These are phyloP conservation scores for Candida railenensis DNA, from an alignment of 805 yeast genomes.

Conservation along the genomic window DNA sequence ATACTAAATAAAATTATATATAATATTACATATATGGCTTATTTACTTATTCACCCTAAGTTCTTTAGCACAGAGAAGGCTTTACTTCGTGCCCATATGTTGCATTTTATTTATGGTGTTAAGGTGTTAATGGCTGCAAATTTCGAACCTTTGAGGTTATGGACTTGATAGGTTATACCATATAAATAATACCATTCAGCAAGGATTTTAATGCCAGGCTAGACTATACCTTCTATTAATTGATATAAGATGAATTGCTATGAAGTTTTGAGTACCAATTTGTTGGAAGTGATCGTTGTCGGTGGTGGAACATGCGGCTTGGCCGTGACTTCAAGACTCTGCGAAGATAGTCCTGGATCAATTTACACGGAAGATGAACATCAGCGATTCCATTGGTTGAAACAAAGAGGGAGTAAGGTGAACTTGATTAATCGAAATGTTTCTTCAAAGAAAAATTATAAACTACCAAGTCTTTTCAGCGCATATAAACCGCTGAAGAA, in stretches of 20 bases:
- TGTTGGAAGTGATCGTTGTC: conserved; percentile 36
- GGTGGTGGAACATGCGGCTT: conserved; percentile 50
- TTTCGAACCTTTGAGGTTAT: conserved; percentile 11
- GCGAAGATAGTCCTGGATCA: conserved; percentile 43
- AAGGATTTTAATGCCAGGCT: background rate
- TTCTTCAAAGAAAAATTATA: conserved; percentile 12
- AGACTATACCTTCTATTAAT: no score
- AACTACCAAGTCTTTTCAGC: conserved; percentile 6
- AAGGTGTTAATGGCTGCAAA: conserved; percentile 6
- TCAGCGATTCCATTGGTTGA: conserved; percentile 46
- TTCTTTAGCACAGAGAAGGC: no score
- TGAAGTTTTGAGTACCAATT: conserved; percentile 16
- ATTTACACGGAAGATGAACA: conserved; percentile 47
- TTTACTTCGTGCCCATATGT: no score
- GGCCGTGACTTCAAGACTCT: conserved; percentile 40
- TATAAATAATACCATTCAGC: conserved; percentile 1
- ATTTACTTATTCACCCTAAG: no score
- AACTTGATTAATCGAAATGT: conserved; percentile 19
- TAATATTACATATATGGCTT: no score
- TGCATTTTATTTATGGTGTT: no score
- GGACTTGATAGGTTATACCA: background rate
- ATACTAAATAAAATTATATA: no score
- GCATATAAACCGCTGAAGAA: conserved; percentile 13
- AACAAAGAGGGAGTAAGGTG: conserved; percentile 28
- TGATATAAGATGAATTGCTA: background rate